Evolutionary conservation across 805 yeast species (phyloP), one percentile per base, ranked within the genome.

Genomic region (Hanseniaspora meyeri): DNA sequence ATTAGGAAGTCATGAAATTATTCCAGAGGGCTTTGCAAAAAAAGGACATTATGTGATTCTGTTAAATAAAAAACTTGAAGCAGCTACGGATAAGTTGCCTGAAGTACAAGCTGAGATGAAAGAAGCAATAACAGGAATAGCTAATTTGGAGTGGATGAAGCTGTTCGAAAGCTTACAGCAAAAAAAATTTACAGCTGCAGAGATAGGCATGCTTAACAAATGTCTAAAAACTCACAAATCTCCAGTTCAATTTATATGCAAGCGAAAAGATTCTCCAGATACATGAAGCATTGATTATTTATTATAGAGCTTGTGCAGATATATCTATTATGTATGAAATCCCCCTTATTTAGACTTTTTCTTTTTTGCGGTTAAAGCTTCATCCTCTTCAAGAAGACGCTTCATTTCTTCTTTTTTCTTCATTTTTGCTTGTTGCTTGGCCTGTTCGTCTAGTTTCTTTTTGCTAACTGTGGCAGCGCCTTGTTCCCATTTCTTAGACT

Each of bases 401-500:
- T 67, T 71, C 39, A 70, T 64, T 49, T 66, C 68, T 55, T 62
- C 55, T 59, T 68, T 69, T 12, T 64, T 64, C 54, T 57, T 62
- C 39, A 62, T 46, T 51, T 65, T 69, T 43, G 65, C 71, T 46
- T 61, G 64, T 45, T 55, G 64, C 59, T 68, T 68, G 50, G 64
- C 64, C 43, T 67, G 68, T 43, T 69, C 72, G n/a, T 58, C 50
- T 43, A 57, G 29, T 53, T 66, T 67, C 59, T 64, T 68, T 31
- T 61, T 53, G 49, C 55, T 65, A 1, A 61, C 60, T 49, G 61
- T 61, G 19, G 58, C 61, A 9, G 70, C 57, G 10, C 72, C 72
- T 42, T 64, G 59, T 16, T 63, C 65, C 72, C 72, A 69, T 50
- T 66, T 68, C 14, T 61, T 50, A 16, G 70, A 69, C 51, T 69